Conservation (phyloP, 306 rosid species). For the Ormosia semicastrata region DNA sequence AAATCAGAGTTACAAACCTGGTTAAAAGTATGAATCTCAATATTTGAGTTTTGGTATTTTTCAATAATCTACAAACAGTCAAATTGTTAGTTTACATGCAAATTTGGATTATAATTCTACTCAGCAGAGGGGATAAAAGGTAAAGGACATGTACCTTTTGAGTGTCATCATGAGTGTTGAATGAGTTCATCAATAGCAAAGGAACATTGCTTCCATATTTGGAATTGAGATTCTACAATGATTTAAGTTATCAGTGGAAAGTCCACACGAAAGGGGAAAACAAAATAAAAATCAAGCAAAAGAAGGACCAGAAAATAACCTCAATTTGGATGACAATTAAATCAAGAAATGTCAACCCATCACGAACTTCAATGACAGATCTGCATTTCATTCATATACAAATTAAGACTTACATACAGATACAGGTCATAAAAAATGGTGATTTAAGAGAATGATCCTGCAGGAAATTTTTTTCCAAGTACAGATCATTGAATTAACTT, state of each 20-base stretch:
- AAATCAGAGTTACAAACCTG: slow-evolving; percentile 64
- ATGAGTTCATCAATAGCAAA: slow-evolving; percentile 95
- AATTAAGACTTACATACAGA: not conserved
- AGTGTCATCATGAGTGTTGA: slow-evolving; percentile 96
- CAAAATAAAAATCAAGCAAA: not conserved
- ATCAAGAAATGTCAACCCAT: slow-evolving; percentile 93
- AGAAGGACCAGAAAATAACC: slow-evolving; percentile 47
- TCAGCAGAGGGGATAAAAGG: slow-evolving; percentile 5
- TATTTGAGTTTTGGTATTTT: slow-evolving; percentile 60
- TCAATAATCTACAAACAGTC: slow-evolving; percentile 68
- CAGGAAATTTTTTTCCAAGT: not conserved
- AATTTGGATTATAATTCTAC: not conserved
- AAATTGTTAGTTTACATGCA: slow-evolving; percentile 21
- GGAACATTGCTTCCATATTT: slow-evolving; percentile 92
- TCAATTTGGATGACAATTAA: slow-evolving; percentile 93
- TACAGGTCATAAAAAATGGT: no score
- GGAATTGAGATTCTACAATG: slow-evolving; percentile 70
- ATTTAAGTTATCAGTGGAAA: slow-evolving; percentile 20
- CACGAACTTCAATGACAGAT: slow-evolving; percentile 96
- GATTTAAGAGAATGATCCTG: not conserved
- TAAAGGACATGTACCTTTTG: slow-evolving; percentile 49
- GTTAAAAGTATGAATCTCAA: slow-evolving; percentile 90
- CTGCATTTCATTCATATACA: slow-evolving; percentile 45
- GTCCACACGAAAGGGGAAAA: not conserved
- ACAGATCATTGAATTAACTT: not conserved